Evolutionary conservation across 1,284 basidiomycete species (phyloP), one percentile per base, ranked within the genome.

Genomic region (Trichosporon coremiiforme): DNA sequence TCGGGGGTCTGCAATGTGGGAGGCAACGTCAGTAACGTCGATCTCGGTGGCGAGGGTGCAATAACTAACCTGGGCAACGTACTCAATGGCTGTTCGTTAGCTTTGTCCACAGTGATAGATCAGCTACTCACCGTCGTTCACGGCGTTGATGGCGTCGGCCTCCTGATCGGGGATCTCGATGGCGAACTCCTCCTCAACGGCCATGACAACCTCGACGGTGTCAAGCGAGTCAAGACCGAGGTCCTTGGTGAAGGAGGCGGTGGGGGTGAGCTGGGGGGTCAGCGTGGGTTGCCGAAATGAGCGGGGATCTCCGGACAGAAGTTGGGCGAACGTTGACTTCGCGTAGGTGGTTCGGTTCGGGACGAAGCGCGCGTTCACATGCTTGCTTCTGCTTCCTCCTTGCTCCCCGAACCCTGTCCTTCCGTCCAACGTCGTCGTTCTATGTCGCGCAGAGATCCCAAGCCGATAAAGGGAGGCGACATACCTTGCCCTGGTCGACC

Each of bases 131-230:
- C 94, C 96, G 85, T 99, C 91, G 80, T 90, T 89, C 66, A 99
- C 93, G 22, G 93, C 95, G 80, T 90, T 91, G 84, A 99, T 99
- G 80, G 91, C 91, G 84, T 99, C 97, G n/a, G 96, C 97, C 85
- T 99, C 97, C 70, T 89, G 91, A 80, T 99, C 97, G 64, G 97
- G 96, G 80, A 99, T 99, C 78, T 85, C 84, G 68, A 85, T 84
- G 67, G 82, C 81, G 76, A 87, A 87, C 82, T 94, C 96, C 90
- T 99, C 96, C 86, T 99, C 97, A 76, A 99, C 92, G 64, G 96
- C 95, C 95, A 99, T 98, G 78, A 99, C 94, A 57, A 98, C 95
- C 85, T 99, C 97, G 57, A 99, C 96, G 63, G 95, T 90, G 84
- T 99, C 97, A 80, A 99, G 86, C 79, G 95, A 98, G 86, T 99